Evolutionary conservation across 1,139 yeast species (phyloP).

Genomic region (Scheffersomyces segobiensis): DNA sequence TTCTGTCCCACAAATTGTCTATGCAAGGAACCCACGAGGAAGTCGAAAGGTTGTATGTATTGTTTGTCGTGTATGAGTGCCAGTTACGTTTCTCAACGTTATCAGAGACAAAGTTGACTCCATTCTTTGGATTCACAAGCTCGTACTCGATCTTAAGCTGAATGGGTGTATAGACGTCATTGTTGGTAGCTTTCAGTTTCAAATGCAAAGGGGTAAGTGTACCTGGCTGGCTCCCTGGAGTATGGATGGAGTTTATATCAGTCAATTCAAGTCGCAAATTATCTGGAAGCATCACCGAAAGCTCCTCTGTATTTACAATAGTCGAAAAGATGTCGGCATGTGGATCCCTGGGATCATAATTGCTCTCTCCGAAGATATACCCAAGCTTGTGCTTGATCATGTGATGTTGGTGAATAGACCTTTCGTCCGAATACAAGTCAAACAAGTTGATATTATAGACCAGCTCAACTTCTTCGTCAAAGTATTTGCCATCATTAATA

Average conservation of each 20-base stretch:
- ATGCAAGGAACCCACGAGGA: conserved; percentile 97
- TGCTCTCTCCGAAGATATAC: conserved; percentile 58
- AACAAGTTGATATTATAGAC: conserved; percentile 31
- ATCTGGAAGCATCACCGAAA: conserved; percentile 71
- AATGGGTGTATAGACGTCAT: conserved; percentile 66
- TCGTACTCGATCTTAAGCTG: conserved; percentile 69
- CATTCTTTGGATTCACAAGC: conserved; percentile 67
- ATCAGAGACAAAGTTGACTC: conserved; percentile 71
- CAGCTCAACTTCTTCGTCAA: conserved; percentile 21
- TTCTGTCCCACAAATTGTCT: conserved; percentile 84
- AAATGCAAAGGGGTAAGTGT: conserved; percentile 41
- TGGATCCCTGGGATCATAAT: conserved; percentile 31
- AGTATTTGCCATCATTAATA: conserved; percentile 34
- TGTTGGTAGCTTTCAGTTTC: conserved; percentile 30
- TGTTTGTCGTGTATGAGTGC: conserved; percentile 86
- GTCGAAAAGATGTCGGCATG: conserved; percentile 11
- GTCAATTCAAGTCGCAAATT: conserved; percentile 61
- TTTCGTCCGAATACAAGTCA: conserved; percentile 44
- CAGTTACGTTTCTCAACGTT: conserved; percentile 46
- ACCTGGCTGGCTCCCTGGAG: conserved; percentile 44
- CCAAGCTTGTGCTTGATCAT: conserved; percentile 62
- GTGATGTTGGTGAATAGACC: conserved; percentile 61
- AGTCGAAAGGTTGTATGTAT: conserved; percentile 77
- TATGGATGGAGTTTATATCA: conserved; percentile 47
- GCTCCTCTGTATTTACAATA: conserved; percentile 65